Evolutionary conservation across 768 basidiomycete species (phyloP).

Genomic region (Boletus patriciae): DNA sequence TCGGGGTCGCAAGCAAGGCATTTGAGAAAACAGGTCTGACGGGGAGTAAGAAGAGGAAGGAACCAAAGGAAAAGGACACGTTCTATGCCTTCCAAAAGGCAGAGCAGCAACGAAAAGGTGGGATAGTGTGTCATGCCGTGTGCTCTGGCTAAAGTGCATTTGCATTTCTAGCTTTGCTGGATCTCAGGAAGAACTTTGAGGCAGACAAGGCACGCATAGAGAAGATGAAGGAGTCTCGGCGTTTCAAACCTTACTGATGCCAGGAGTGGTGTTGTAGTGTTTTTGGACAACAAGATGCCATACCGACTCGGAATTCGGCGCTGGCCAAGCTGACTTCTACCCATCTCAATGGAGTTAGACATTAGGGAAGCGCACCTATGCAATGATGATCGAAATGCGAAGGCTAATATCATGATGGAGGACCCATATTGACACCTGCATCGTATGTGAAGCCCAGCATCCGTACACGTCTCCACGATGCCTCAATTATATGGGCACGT

Average conservation of each 20-base stretch:
- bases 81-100: slow-evolving; percentile 93
- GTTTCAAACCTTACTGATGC: slow-evolving; percentile 83
- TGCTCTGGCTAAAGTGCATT: slow-evolving; percentile 1
- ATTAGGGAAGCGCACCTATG: too few relatives aligned
- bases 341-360: neutral
- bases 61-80: slow-evolving; percentile 64
- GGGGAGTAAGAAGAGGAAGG: slow-evolving; percentile 49
- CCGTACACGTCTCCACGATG: neutral
- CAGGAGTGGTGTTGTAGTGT: neutral
- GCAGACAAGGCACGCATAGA: slow-evolving; percentile 67
- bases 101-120: slow-evolving; percentile 85
- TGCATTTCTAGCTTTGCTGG: slow-evolving; percentile 46
- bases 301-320: neutral
- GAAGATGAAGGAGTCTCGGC: slow-evolving; percentile 60
- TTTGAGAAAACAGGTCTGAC: slow-evolving; percentile 41
- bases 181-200: slow-evolving; percentile 78
- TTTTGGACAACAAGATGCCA: neutral
- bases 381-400: neutral
- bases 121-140: slow-evolving; percentile 9
- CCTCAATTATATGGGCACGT: neutral
- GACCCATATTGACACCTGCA: neutral
- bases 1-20: slow-evolving; percentile 60
- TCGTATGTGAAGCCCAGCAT: neutral
- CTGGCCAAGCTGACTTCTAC: neutral
- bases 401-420: neutral